Conservation (phyloP, 495 filamentous ascomycete species). For the Aspergillus asperescens region DNA sequence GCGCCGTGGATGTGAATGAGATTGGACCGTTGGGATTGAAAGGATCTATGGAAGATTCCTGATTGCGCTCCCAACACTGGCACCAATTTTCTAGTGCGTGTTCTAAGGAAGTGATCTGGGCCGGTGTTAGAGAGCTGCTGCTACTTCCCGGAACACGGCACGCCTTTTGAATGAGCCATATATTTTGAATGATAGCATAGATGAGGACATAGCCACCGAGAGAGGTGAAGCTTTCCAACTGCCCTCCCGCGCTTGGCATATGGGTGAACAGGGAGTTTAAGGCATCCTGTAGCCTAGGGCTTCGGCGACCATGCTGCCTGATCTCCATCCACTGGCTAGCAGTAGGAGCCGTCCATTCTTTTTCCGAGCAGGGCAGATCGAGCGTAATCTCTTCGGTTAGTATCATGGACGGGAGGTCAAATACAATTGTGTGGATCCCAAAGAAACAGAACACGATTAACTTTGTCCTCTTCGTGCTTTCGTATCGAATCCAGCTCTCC, state of each 20-base stretch:
- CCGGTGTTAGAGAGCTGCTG: constrained; percentile 42
- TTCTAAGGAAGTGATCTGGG: constrained; percentile 52
- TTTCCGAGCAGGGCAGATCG: constrained; percentile 50
- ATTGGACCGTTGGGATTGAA: constrained; percentile 53
- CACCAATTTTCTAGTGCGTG: constrained; percentile 61
- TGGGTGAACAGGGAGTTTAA: constrained; percentile 27
- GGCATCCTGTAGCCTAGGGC: constrained; percentile 35
- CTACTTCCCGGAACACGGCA: constrained; percentile 41
- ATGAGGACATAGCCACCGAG: constrained; percentile 65
- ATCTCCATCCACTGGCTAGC: constrained; percentile 28
- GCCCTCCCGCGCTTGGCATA: constrained; percentile 12
- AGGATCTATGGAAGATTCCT: constrained; percentile 49
- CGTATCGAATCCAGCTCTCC: constrained; percentile 46
- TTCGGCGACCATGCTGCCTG: constrained; percentile 23
- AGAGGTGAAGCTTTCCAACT: constrained; percentile 43
- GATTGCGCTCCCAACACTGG: constrained; percentile 53
- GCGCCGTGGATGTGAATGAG: constrained; percentile 62
- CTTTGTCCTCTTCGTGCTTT: constrained; percentile 43
- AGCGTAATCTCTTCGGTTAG: constrained; percentile 59
- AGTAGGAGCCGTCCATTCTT: constrained; percentile 33
- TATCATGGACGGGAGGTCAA: constrained; percentile 48
- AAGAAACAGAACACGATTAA: constrained; percentile 47
- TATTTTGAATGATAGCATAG: constrained; percentile 63
- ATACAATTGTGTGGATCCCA: constrained; percentile 47
- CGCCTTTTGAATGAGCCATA: constrained; percentile 60